Evolutionary conservation across 176 grass and related monocot genomes (phyloP).

Genomic region (Triticum turgidum): DNA sequence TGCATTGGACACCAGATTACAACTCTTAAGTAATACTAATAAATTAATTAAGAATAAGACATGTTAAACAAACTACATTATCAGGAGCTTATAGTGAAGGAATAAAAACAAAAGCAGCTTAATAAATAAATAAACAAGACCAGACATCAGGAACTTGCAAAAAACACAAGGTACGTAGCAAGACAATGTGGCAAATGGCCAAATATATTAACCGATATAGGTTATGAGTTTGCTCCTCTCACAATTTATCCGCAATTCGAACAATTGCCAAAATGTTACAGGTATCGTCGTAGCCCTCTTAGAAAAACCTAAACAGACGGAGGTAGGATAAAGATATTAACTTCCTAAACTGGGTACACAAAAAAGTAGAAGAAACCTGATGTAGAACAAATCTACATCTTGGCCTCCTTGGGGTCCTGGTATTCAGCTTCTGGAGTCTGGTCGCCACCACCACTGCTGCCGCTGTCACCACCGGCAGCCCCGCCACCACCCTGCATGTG

Average conservation of each 20-base stretch:
- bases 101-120: neutral
- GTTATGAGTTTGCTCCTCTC: neutral
- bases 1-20: too few relatives aligned
- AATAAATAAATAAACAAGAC: neutral
- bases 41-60: too few relatives aligned
- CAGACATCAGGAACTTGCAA: neutral
- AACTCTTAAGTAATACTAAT: too few relatives aligned
- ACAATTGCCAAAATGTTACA: constrained; percentile 19
- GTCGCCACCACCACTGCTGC: constrained; percentile 39
- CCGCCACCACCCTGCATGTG: constrained; percentile 70
- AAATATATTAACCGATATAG: neutral
- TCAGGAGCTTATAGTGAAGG: neutral
- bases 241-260: constrained; percentile 17
- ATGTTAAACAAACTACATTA: too few relatives aligned
- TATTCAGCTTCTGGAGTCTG: constrained; percentile 91
- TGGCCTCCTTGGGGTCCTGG: constrained; percentile 61
- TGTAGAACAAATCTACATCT: constrained; percentile 46
- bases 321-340: constrained; percentile 19
- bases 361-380: constrained; percentile 22
- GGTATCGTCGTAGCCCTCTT: constrained; percentile 1
- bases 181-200: neutral
- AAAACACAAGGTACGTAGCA: neutral
- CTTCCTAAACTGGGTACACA: constrained; percentile 46
- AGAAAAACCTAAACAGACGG: neutral
- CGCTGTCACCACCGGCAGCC: neutral